These are phyloP conservation scores for Amaranthus tricolor DNA, from an alignment of 179 eudicot species.

Conservation along the genomic window DNA sequence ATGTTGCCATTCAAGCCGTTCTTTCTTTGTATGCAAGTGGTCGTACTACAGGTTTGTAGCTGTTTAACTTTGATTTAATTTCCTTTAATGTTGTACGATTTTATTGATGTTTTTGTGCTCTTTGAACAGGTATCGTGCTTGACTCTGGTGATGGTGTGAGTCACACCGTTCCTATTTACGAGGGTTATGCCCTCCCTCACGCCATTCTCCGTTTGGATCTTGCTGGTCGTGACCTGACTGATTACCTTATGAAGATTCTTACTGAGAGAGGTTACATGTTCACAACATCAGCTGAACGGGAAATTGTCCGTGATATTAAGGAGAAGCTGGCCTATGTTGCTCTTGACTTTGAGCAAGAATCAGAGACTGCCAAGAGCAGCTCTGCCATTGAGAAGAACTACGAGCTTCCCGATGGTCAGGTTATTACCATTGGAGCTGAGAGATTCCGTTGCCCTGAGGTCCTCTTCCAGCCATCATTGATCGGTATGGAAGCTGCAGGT, in stretches of 20 bases:
- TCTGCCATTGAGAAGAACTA: slow-evolving; percentile 36
- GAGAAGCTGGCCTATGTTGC: slow-evolving; percentile 39
- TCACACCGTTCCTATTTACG: slow-evolving; percentile 36
- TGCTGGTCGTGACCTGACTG: slow-evolving; percentile 42
- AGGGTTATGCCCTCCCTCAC: slow-evolving; percentile 41
- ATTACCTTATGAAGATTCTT: slow-evolving; percentile 36
- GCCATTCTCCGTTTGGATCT: slow-evolving; percentile 42
- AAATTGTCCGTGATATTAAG: slow-evolving; percentile 42
- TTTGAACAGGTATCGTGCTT: slow-evolving; percentile 36
- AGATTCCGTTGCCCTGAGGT: slow-evolving; percentile 43
- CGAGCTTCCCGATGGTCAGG: slow-evolving; percentile 39
- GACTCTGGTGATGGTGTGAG: slow-evolving; percentile 46
- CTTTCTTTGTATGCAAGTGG: slow-evolving; percentile 87
- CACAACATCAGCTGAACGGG: slow-evolving; percentile 40
- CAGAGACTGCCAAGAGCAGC: slow-evolving; percentile 34
- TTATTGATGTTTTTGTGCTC: background rate
- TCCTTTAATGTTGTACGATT: no score
- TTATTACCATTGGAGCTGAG: slow-evolving; percentile 36
- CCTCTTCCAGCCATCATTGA: slow-evolving; percentile 38
- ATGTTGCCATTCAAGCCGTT: slow-evolving; percentile 79
- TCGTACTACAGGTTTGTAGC: slow-evolving; percentile 57
- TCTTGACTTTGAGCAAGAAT: slow-evolving; percentile 33
- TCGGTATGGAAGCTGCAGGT: slow-evolving; percentile 36
- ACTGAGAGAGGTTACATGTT: slow-evolving; percentile 45
- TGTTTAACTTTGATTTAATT: background rate